Evolutionary conservation across 1,139 yeast species (phyloP), one percentile per base, ranked within the genome.

Genomic region (Nakaseomyces uthaithaninus): DNA sequence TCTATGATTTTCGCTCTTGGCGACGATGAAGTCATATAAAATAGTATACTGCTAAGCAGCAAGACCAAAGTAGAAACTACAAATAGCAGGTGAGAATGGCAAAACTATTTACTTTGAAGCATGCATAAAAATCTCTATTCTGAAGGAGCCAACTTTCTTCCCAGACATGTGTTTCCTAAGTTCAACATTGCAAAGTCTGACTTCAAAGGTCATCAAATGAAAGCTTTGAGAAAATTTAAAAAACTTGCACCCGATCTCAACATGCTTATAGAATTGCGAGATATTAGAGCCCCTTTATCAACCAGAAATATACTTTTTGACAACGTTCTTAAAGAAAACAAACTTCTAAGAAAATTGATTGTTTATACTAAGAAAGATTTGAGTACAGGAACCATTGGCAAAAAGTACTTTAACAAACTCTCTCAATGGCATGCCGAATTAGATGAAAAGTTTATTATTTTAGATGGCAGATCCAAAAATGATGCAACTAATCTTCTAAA

Each of bases 141-240:
- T 11, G 18, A 10, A 43, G 44, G 27, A 31, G 45, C 34, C 45
- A 10, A 37, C 20, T 63, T 60, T 46, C 63, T 70, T 58, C 69
- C 71, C 2, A 48, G 71, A 39, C 46, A 52, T 37, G 64, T 39
- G 59, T 76, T 83, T 50, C 96, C 96, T 1, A 68, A 72, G 24
- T 83, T 80, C 56, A 75, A 77, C 42, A 72, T 87, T 12, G 71
- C 79, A 0, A 62, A 80, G 26, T 77, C 94, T 4, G 89, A 84
- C 60, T 86, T 87, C 64, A 86, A 86, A 52, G 96, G 96, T 11
- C 96, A 89, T 57, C 97, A 91, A 55, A 76, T 77, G 47, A 80
- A 78, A 45, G 95, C 96, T 0, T 66, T 91, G 27, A 74, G 77
- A 36, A 72, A 69, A 48, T 75, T 89, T 63, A 72, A 79, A 10